These are phyloP conservation scores for Penicillium sp. DNA, from an alignment of 2,329 filamentous ascomycete species.

Conservation along the genomic window DNA sequence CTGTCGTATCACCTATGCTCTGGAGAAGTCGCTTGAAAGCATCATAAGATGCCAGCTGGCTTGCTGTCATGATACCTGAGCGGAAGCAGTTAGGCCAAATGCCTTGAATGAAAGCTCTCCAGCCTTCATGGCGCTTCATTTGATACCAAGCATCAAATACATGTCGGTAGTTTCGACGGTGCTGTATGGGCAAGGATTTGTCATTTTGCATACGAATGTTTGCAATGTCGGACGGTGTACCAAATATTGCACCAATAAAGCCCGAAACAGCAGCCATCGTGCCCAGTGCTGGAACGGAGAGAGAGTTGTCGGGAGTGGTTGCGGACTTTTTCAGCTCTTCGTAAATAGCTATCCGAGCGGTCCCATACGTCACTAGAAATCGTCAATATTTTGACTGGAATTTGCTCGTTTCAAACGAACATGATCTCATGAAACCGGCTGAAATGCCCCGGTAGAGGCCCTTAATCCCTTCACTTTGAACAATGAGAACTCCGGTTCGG, in stretches of 20 bases:
- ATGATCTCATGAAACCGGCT: slow-evolving; percentile 23
- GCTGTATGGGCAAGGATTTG: slow-evolving; percentile 14
- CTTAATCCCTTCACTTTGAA: slow-evolving; percentile 16
- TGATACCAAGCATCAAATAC: slow-evolving; percentile 25
- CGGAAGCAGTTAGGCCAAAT: slow-evolving; percentile 76
- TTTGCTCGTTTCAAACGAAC: slow-evolving; percentile 2
- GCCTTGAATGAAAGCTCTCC: slow-evolving; percentile 20
- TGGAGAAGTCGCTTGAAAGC: slow-evolving; percentile 72
- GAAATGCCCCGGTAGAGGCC: slow-evolving; percentile 25
- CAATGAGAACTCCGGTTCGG: slow-evolving; percentile 16
- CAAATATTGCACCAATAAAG: slow-evolving; percentile 23
- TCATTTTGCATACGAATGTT: slow-evolving; percentile 31
- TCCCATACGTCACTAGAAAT: slow-evolving; percentile 25
- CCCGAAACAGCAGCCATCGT: slow-evolving; percentile 18
- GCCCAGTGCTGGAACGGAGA: slow-evolving; percentile 12
- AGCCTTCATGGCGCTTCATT: slow-evolving; percentile 24
- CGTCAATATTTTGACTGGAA: not conserved
- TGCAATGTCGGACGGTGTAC: slow-evolving; percentile 25
- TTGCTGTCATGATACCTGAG: slow-evolving; percentile 83
- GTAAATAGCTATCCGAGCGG: slow-evolving; percentile 26
- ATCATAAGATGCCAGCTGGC: slow-evolving; percentile 82
- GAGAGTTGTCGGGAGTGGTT: slow-evolving; percentile 5
- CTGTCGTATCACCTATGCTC: slow-evolving; percentile 60
- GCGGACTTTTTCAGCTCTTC: slow-evolving; percentile 21
- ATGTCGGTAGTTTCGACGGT: slow-evolving; percentile 22